Percentiles rank a stretch among this genome's conserved stretches.
Evolutionary conservation across 148 eudicot species (phyloP).

Genomic region (Silene latifolia): DNA sequence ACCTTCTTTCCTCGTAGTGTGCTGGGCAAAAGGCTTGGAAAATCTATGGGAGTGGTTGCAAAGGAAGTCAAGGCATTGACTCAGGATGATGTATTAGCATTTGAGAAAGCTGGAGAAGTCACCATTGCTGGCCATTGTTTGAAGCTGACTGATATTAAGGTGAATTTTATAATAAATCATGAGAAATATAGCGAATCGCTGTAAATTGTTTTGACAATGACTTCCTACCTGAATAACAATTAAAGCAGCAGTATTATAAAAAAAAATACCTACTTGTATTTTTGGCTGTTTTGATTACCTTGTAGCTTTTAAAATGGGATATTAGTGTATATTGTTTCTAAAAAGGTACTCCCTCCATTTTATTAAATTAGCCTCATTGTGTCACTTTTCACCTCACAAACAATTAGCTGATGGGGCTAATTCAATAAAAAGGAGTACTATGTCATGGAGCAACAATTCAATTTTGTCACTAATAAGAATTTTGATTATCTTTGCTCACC

Average conservation of each 20-base stretch:
- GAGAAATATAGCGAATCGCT: not conserved
- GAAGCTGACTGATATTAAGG: conserved; percentile 77
- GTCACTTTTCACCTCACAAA: no score
- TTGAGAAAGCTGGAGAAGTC: conserved; percentile 76
- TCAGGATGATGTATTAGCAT: conserved; percentile 76
- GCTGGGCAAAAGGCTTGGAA: conserved; percentile 86
- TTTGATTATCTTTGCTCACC: no score
- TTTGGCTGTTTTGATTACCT: not conserved
- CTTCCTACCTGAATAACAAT: not conserved
- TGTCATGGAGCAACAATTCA: no score
- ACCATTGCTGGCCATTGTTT: conserved; percentile 63
- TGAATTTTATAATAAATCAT: conserved; percentile 18
- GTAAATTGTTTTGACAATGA: not conserved
- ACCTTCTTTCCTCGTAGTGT: conserved; percentile 39
- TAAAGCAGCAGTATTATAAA: not conserved
- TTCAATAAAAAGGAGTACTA: no score
- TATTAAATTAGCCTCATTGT: no score
- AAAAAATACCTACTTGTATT: not conserved
- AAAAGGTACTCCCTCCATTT: no score
- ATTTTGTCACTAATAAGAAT: no score
- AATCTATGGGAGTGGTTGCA: conserved; percentile 84
- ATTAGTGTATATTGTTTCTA: not conserved
- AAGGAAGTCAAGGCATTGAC: conserved; percentile 85
- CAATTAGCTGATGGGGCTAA: no score
- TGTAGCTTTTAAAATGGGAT: not conserved